Percentiles rank a stretch among this genome's conserved stretches.
Conservation (phyloP, 768 basidiomycete genomes). For the Xanthoconium stramineum region DNA sequence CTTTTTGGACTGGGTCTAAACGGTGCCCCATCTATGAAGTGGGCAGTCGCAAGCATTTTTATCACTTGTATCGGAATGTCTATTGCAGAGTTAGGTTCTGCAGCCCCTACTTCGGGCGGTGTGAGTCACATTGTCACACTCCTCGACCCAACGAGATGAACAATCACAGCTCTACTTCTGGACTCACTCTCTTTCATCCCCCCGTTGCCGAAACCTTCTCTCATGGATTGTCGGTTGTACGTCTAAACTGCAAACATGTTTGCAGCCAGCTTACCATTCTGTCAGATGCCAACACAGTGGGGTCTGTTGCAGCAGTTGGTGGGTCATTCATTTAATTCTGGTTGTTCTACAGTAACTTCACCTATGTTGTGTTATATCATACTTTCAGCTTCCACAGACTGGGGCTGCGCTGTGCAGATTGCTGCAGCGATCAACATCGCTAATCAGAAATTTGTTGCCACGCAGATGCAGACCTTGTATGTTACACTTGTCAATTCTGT, state of each 20-base stretch:
- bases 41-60: conserved; percentile 38
- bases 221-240: conserved; percentile 70
- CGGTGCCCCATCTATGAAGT: conserved; percentile 17
- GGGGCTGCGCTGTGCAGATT: conserved; percentile 63
- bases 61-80: conserved; percentile 38
- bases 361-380: not conserved
- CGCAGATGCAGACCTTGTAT: conserved; percentile 44
- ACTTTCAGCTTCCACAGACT: conserved; percentile 55
- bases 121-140: conserved; percentile 17
- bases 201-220: conserved; percentile 54
- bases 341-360: not conserved
- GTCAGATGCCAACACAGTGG: conserved; percentile 52
- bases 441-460: conserved; percentile 35
- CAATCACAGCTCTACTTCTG: conserved; percentile 59
- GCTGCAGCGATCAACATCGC: conserved; percentile 63
- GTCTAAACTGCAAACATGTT: conserved; percentile 12
- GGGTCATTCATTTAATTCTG: not conserved
- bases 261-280: not conserved
- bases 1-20: not conserved
- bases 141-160: not conserved
- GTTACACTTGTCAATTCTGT: conserved; percentile 2
- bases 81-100: conserved; percentile 41
- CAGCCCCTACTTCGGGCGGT: conserved; percentile 42
- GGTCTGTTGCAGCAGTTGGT: conserved; percentile 43
- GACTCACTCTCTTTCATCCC: conserved; percentile 58